Evolutionary conservation across 2,329 filamentous ascomycete species (phyloP).

Genomic region (Chaetomiaceae sp.): DNA sequence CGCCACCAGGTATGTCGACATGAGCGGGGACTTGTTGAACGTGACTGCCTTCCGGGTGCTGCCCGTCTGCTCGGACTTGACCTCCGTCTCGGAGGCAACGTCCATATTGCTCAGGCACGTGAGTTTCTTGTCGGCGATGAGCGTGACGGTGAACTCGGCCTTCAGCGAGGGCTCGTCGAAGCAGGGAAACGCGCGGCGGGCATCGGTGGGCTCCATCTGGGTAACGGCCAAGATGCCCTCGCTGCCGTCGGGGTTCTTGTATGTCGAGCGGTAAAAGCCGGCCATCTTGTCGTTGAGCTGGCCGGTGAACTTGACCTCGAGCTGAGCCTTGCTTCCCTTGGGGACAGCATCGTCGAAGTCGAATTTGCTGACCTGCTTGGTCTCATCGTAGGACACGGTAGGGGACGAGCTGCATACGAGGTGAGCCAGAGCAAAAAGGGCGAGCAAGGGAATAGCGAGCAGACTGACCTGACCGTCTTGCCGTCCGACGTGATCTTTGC

Average conservation of each 20-base stretch:
- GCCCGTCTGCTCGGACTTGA: constrained; percentile 59
- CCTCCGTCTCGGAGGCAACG: constrained; percentile 71
- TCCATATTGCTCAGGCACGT: constrained; percentile 98
- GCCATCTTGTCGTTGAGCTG: constrained; percentile 85
- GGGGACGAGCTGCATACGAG: constrained; percentile 55
- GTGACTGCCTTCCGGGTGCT: constrained; percentile 77
- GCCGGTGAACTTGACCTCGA: constrained; percentile 73
- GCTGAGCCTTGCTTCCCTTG: constrained; percentile 71
- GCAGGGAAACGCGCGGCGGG: constrained; percentile 87
- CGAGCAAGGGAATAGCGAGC: neutral
- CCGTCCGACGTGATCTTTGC: constrained; percentile 63
- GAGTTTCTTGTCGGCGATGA: constrained; percentile 84
- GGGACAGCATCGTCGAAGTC: constrained; percentile 68
- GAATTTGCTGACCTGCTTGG: constrained; percentile 77
- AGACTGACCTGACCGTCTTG: constrained; percentile 41
- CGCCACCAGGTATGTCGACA: constrained; percentile 94
- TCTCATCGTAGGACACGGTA: constrained; percentile 67
- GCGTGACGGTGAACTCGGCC: constrained; percentile 84
- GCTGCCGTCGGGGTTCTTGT: constrained; percentile 75
- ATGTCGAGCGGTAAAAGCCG: constrained; percentile 86
- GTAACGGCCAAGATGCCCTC: constrained; percentile 82
- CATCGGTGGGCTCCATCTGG: constrained; percentile 96
- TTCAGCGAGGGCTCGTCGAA: constrained; percentile 96
- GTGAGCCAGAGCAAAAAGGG: constrained; percentile 20
- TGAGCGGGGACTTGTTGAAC: constrained; percentile 86